Evolutionary conservation across 495 filamentous ascomycete genomes (phyloP).

Genomic region (Lichenothelia convexa): DNA sequence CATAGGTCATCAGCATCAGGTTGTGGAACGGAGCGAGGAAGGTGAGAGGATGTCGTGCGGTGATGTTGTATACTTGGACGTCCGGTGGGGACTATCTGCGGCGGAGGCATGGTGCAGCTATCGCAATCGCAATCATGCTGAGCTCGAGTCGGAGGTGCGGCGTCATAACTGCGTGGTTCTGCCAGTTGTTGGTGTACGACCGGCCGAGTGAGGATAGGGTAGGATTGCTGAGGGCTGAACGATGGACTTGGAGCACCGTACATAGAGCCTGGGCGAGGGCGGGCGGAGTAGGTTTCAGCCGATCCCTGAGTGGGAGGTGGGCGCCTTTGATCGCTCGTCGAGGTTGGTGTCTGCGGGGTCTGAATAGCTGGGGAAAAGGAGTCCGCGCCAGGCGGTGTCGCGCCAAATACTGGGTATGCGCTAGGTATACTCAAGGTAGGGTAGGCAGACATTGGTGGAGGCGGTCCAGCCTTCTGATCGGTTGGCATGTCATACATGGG

Average conservation of each 20-base stretch:
- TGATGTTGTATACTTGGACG: background rate
- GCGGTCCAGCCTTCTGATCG: background rate
- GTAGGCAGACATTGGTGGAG: background rate
- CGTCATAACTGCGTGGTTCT: background rate
- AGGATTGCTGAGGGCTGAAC: background rate
- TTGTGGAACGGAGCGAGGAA: background rate
- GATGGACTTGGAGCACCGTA: background rate
- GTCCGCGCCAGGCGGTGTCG: background rate
- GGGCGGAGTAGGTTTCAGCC: background rate
- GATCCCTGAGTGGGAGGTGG: background rate
- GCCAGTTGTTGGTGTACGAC: background rate
- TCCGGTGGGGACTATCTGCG: background rate
- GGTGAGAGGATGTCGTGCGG: background rate
- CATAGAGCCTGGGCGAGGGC: background rate
- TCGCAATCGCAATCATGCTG: background rate
- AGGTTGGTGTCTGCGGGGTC: background rate
- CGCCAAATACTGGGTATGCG: background rate
- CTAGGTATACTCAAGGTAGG: background rate
- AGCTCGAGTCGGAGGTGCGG: background rate
- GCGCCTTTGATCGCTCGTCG: background rate
- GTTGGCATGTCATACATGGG: background rate
- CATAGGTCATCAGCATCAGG: slow-evolving; percentile 2
- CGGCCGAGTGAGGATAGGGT: too few relatives aligned
- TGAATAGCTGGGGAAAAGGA: background rate
- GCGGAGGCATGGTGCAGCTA: background rate